phyloP scores from a whole-genome alignment of 2,329 filamentous ascomycete species.

The Coniochaeta ligniaria region DNA sequence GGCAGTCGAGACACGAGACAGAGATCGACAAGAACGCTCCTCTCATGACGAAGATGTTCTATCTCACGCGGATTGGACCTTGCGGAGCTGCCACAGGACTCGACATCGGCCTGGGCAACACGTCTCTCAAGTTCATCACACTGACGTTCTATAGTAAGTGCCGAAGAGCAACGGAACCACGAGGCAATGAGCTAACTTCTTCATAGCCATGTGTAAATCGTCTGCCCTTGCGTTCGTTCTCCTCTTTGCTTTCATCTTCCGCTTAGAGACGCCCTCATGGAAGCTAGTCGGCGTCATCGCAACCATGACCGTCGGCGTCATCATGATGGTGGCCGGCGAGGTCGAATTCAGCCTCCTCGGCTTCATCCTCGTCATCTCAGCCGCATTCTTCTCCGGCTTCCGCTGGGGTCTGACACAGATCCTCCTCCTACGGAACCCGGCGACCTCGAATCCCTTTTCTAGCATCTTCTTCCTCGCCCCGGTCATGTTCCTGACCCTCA shows the following conservation, averaged over 20 bases:
- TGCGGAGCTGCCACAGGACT: conserved; percentile 89
- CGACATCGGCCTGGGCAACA: conserved; percentile 94
- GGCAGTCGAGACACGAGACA: conserved; percentile 42
- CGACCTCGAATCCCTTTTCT: conserved; percentile 92
- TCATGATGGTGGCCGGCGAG: conserved; percentile 98
- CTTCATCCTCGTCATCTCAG: conserved; percentile 86
- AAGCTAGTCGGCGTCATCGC: conserved; percentile 81
- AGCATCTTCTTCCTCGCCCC: conserved; percentile 97
- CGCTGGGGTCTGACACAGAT: conserved; percentile 99
- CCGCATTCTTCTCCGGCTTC: conserved; percentile 93
- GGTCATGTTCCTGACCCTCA: conserved; percentile 83
- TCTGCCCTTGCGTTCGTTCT: conserved; percentile 93
- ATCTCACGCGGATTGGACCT: conserved; percentile 82
- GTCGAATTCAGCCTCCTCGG: conserved; percentile 80
- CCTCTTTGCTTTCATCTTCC: conserved; percentile 89
- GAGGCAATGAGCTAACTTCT: conserved; percentile 13
- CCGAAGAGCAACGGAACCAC: too few species aligned
- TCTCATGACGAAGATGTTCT: conserved; percentile 86
- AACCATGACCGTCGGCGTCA: conserved; percentile 85
- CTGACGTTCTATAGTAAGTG: conserved; percentile 85
- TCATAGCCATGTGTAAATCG: conserved; percentile 90
- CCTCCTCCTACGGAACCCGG: conserved; percentile 83
- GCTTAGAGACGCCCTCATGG: conserved; percentile 80
- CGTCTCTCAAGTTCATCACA: conserved; percentile 90
- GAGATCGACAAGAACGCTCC: conserved; percentile 40